Evolutionary conservation across 2,329 filamentous ascomycete species (phyloP).

Genomic region (Amphichorda felina): DNA sequence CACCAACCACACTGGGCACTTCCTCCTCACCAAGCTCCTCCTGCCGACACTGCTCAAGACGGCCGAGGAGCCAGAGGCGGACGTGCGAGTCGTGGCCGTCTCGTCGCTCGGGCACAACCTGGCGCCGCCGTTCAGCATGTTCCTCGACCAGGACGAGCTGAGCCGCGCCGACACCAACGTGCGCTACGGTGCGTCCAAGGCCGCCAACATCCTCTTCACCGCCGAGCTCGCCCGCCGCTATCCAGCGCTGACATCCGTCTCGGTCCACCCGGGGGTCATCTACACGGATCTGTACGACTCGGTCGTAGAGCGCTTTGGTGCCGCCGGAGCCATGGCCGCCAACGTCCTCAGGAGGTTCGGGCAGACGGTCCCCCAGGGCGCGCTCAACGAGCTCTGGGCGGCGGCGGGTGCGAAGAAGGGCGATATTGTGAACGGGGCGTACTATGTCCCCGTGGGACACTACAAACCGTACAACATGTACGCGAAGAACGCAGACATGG

Average conservation of each 20-base stretch:
- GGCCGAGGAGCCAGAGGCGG: conserved; percentile 22
- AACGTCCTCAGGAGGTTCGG: not conserved
- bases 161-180: conserved; percentile 2
- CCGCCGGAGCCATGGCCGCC: not conserved
- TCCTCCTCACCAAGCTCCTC: conserved; percentile 37
- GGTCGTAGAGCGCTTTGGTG: not conserved
- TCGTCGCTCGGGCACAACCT: conserved; percentile 27
- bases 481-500: not conserved
- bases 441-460: conserved; percentile 1
- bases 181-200: conserved; percentile 18
- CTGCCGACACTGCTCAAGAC: conserved; percentile 23
- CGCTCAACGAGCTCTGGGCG: conserved; percentile 1
- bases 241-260: not conserved
- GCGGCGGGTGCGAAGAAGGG: not conserved
- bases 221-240: conserved; percentile 12
- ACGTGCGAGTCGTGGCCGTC: conserved; percentile 30
- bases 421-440: not conserved
- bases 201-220: conserved; percentile 17
- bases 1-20: conserved; percentile 40
- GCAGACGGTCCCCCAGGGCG: not conserved
- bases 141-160: no score
- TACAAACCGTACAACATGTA: not conserved
- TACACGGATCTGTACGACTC: not conserved
- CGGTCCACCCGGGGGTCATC: conserved; percentile 2
- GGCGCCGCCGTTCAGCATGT: no score